Conservation (phyloP, 805 yeast species). For the Myxozyma melibiosi region DNA sequence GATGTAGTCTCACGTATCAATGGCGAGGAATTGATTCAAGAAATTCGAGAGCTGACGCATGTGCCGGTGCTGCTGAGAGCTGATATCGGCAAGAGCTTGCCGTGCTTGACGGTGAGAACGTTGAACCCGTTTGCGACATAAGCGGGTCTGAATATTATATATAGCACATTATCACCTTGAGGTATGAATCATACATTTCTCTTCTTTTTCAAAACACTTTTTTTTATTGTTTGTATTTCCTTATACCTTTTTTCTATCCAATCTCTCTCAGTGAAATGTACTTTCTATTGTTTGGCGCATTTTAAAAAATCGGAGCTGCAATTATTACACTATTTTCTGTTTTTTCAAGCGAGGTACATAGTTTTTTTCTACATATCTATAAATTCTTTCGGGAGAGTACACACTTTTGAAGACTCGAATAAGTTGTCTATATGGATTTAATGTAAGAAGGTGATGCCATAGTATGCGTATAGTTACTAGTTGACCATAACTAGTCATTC, state of each 20-base stretch:
- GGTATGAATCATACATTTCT: not conserved
- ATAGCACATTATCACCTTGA: too few relatives aligned
- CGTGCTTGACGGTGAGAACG: constrained; percentile 89
- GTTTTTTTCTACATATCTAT: not conserved
- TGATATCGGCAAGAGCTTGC: constrained; percentile 93
- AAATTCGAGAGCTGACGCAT: constrained; percentile 70
- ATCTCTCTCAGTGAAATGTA: not conserved
- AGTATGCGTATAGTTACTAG: too few relatives aligned
- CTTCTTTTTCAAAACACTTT: not conserved
- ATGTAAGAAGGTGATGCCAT: too few relatives aligned
- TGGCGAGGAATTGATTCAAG: constrained; percentile 60
- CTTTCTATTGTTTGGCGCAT: not conserved
- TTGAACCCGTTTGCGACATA: constrained; percentile 70
- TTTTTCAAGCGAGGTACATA: not conserved
- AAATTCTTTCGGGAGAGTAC: too few relatives aligned
- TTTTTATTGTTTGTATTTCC: not conserved
- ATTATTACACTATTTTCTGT: too few relatives aligned
- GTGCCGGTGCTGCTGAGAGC: constrained; percentile 87
- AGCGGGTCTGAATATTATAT: not conserved
- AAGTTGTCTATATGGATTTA: too few relatives aligned
- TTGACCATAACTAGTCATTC: too few relatives aligned
- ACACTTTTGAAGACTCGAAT: too few relatives aligned
- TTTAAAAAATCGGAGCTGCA: constrained; percentile 2
- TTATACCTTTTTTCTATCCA: not conserved
- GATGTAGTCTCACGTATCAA: constrained; percentile 62